Conservation (phyloP, 2,329 filamentous ascomycete genomes). For the Lachnellula suecica region DNA sequence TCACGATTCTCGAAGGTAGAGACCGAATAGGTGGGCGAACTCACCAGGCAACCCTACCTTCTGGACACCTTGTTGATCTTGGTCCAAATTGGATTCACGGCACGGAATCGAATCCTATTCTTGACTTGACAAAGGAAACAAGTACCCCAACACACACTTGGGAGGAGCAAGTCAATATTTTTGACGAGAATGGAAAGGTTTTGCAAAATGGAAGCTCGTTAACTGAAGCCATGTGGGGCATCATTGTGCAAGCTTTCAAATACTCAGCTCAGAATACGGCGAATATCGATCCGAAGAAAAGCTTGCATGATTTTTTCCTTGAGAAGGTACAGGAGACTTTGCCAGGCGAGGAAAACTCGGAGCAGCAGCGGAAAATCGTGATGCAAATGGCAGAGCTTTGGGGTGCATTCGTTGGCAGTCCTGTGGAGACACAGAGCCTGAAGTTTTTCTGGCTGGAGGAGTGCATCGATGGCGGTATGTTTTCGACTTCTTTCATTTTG, state of each 20-base stretch:
- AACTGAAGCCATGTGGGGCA: conserved; percentile 47
- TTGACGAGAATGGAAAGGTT: conserved; percentile 36
- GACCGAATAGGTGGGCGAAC: conserved; percentile 50
- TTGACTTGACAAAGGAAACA: conserved; percentile 50
- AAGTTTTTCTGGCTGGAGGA: conserved; percentile 59
- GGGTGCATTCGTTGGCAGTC: conserved; percentile 53
- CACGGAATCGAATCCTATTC: conserved; percentile 45
- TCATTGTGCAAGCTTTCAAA: conserved; percentile 52
- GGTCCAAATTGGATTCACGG: conserved; percentile 35
- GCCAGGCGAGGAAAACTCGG: conserved; percentile 30
- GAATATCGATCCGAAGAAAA: conserved; percentile 45
- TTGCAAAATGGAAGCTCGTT: conserved; percentile 26
- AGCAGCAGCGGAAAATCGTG: conserved; percentile 37
- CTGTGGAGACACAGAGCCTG: conserved; percentile 49
- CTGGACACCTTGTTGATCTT: conserved; percentile 27
- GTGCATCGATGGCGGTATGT: conserved; percentile 49
- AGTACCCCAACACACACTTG: conserved; percentile 44
- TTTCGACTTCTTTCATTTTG: too few species aligned
- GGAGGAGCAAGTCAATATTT: conserved; percentile 45
- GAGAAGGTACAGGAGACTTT: conserved; percentile 46
- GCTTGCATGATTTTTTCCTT: conserved; percentile 53
- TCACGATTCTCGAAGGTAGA: conserved; percentile 58
- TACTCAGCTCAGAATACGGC: conserved; percentile 49
- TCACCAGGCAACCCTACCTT: conserved; percentile 25
- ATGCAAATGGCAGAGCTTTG: conserved; percentile 42